Percentiles rank a stretch among this genome's conserved stretches.
phyloP scores from a whole-genome alignment of 1,284 basidiomycete genomes.

The Naganishia albida region DNA sequence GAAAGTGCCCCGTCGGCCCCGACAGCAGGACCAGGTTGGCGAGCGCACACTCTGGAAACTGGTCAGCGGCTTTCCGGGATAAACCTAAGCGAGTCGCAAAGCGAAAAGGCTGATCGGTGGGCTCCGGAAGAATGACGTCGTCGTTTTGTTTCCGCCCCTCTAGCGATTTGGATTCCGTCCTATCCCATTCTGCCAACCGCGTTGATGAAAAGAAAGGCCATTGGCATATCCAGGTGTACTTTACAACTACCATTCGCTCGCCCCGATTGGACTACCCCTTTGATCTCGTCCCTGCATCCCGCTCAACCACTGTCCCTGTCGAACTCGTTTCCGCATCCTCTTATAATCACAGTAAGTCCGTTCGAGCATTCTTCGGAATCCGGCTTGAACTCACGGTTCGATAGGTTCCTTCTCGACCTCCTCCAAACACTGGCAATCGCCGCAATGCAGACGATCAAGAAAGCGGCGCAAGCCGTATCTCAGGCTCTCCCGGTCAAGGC shows the following conservation, averaged over 20 bases:
- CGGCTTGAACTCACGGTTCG: background rate
- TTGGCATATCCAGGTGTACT: background rate
- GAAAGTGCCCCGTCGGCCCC: too few relatives aligned
- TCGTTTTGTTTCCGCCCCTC: background rate
- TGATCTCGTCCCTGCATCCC: too few relatives aligned
- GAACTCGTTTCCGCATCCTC: too few relatives aligned
- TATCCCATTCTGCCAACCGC: conserved; percentile 5
- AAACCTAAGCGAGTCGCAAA: background rate
- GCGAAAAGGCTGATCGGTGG: background rate
- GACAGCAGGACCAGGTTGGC: too few relatives aligned
- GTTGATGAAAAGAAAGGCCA: background rate
- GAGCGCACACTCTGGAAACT: background rate
- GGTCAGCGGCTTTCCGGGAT: conserved; percentile 13
- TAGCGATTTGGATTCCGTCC: conserved; percentile 8
- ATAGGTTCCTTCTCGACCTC: background rate
- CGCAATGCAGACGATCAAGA: conserved; percentile 26
- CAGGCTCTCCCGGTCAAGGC: conserved; percentile 13
- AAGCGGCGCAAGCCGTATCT: conserved; percentile 27
- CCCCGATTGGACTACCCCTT: too few relatives aligned
- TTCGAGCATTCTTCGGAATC: too few relatives aligned
- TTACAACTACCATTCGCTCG: background rate
- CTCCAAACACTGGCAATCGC: too few relatives aligned
- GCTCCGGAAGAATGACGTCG: conserved; percentile 4
- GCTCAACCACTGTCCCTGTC: too few relatives aligned
- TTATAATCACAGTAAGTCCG: too few relatives aligned